Conservation (phyloP, 2,329 filamentous ascomycete species). For the Colletotrichum theobromicola region DNA sequence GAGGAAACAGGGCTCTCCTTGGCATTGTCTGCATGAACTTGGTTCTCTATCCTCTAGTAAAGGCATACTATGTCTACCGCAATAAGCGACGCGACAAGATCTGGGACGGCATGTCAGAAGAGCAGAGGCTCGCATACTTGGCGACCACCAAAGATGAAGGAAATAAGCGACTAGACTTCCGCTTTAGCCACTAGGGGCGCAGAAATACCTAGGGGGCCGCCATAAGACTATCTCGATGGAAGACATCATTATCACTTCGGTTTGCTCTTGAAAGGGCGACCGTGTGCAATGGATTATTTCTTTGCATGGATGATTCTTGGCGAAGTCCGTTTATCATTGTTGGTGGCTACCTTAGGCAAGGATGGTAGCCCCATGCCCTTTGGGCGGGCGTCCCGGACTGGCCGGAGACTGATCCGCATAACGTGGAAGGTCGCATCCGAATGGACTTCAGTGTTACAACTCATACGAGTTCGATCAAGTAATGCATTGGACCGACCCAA, state of each 20-base stretch:
- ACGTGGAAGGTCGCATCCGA: background rate
- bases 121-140: slow-evolving; percentile 32
- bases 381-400: background rate
- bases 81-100: slow-evolving; percentile 31
- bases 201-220: background rate
- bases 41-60: slow-evolving; percentile 31
- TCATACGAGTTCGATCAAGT: background rate
- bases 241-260: no score
- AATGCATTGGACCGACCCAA: background rate
- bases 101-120: slow-evolving; percentile 34
- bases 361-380: background rate
- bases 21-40: slow-evolving; percentile 44
- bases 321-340: no score
- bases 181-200: slow-evolving; percentile 30
- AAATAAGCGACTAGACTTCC: slow-evolving; percentile 48
- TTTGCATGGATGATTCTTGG: no score
- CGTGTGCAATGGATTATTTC: no score
- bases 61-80: slow-evolving; percentile 37
- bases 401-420: background rate
- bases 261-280: no score
- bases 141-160: slow-evolving; percentile 47
- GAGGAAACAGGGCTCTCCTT: slow-evolving; percentile 62
- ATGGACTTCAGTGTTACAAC: background rate
- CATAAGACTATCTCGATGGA: no score
- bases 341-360: background rate